Evolutionary conservation across 768 basidiomycete genomes (phyloP), one percentile per base, ranked within the genome.

Genomic region (Rubroboletus satanas): DNA sequence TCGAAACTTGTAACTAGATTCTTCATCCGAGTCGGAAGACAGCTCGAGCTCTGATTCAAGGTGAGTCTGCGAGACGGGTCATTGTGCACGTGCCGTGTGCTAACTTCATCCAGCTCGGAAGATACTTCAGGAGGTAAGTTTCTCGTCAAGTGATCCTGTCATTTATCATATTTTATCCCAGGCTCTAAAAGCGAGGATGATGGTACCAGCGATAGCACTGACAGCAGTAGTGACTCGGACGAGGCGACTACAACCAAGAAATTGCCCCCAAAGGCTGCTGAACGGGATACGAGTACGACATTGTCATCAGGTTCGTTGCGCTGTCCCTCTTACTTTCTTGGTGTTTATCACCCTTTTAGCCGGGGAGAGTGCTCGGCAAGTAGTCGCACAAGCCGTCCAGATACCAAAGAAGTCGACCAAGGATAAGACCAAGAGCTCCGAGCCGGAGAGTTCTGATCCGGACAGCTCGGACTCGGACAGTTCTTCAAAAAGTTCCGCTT

Each of bases 241-340:
- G 31, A 53, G 26, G 51, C 7, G 14, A 23, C 33, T 12, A 29
- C n/a, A 28, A 31, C 29, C 48, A 55, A 55, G 39, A 38, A 50
- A 45, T 21, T 17, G 21, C 57, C 56, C 11, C 32, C 10, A 21
- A 64, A 60, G 42, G 26, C 37, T 15, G 44, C 18, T 4, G 65
- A 67, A 21, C 71, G 73, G 46, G 75, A 73, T 45, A 74, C 76
- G 3, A 79, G 76, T 57, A 66, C 49, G 26, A 79, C 76, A 8
- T 60, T 77, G 45, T 71, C 74, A 23, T 75, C 75, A 56, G 65
- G 68, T 69, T 52, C 17, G 61, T 7, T 46, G n/a, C 7, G 5
- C 18, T 29, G 37, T 31, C 37, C 10, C 18, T 33, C 7, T 23
- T n/a, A 5, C 18, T 6, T 38, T 42, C 36, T 43, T 37, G 26